Base-by-base conservation (phyloP, 1,284 basidiomycete species). In the Violaceomyces palustris region DNA sequence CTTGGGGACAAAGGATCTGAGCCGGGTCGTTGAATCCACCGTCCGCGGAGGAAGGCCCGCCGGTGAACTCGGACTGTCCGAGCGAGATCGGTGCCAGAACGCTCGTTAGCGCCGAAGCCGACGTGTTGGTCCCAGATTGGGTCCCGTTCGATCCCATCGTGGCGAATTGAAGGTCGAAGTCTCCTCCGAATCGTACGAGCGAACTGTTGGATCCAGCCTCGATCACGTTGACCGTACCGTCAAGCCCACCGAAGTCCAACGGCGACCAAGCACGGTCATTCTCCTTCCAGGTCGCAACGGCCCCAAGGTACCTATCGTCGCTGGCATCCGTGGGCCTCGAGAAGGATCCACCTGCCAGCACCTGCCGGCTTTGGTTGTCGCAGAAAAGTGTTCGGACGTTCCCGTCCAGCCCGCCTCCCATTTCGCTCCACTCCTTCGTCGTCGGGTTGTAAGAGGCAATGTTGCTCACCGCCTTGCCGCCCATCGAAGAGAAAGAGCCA, bases 311-410 rank as follows among this genome's bases (percentile, higher is more conserved):
- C 11, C 79, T 79, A 17, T 48, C 46, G 3, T 46, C 42, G 14
- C 45, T 36, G 17, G 17, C 51, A 24, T 69, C 52, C 48, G 65
- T 31, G 11, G 77, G 74, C n/a, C 72, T 59, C 21, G 69, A 27
- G 74, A 97, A 96, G 24, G 75, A 77, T 19, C 93, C 93, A 22
- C 90, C 89, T 17, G 81, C 84, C 85, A 92, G 93, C 34, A 98
- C 76, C 58, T 83, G 82, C 54, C 78, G 77, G 50, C 82, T 79
- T 35, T 78, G 76, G 10, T 79, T 63, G 74, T 96, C 90, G 75
- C 93, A 98, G 61, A 81, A 87, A n/a, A 94, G 64, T 2, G 88
- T 77, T 41, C 81, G 77, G 6, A 96, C 80, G 34, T 79, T 76
- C 30, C 87, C 90, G 56, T 89, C 69, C 14, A 69, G 42, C 28